phyloP scores from a whole-genome alignment of 2,329 filamentous ascomycete species.

The Nemania bipapillata region DNA sequence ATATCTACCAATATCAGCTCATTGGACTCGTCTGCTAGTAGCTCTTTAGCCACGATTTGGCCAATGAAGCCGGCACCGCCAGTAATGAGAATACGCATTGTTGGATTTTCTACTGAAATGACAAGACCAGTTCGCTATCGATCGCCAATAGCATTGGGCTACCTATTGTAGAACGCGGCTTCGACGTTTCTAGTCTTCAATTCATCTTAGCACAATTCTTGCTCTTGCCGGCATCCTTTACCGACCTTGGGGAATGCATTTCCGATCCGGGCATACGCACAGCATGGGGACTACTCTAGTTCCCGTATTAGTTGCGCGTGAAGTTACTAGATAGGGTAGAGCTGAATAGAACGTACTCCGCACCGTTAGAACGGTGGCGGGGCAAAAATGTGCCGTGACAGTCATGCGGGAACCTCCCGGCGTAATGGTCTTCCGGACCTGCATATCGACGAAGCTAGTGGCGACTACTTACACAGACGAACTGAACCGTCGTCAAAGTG shows the following conservation, averaged over 20 bases:
- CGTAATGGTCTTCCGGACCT: slow-evolving; percentile 15
- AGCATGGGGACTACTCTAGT: background rate
- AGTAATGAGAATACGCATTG: slow-evolving; percentile 19
- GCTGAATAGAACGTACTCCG: background rate
- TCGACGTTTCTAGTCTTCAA: background rate
- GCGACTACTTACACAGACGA: background rate
- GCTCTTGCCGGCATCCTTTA: background rate
- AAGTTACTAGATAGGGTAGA: background rate
- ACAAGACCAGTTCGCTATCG: no score
- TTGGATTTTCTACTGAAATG: background rate
- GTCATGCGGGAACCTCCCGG: slow-evolving; percentile 1
- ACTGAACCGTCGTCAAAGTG: background rate
- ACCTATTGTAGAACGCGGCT: background rate
- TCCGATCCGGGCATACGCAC: background rate
- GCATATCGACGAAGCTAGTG: background rate
- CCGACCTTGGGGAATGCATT: slow-evolving; percentile 1
- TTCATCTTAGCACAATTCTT: background rate
- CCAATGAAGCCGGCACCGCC: slow-evolving; percentile 21
- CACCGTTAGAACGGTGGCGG: background rate
- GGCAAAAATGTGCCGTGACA: background rate
- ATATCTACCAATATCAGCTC: slow-evolving; percentile 15
- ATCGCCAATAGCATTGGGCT: background rate
- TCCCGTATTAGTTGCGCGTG: background rate
- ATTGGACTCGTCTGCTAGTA: slow-evolving; percentile 12
- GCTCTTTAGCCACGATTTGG: slow-evolving; percentile 14